These are phyloP conservation scores for Neophaeococcomyces mojaviensis DNA, from an alignment of 2,329 filamentous ascomycete species.

Conservation along the genomic window DNA sequence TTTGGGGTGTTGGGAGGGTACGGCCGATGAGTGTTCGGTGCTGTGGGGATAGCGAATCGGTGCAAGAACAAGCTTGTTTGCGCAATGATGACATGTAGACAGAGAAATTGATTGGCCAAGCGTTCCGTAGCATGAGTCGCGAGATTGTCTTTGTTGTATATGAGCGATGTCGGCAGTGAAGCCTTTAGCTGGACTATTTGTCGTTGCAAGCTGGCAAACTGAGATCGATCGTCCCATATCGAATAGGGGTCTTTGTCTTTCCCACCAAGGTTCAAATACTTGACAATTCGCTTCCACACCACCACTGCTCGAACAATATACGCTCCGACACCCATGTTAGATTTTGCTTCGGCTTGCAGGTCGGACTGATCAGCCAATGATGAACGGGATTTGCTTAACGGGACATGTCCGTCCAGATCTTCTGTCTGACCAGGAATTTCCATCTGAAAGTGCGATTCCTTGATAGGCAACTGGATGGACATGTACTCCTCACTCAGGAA, in stretches of 20 bases:
- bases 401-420: constrained; percentile 64
- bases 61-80: constrained; percentile 88
- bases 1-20: constrained; percentile 59
- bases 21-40: constrained; percentile 35
- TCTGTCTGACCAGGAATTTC: constrained; percentile 87
- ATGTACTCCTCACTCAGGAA: constrained; percentile 87
- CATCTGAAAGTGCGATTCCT: constrained; percentile 80
- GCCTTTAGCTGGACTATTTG: constrained; percentile 64
- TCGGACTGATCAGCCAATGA: constrained; percentile 41
- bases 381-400: constrained; percentile 57
- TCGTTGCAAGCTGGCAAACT: constrained; percentile 61
- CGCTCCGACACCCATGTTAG: constrained; percentile 90
- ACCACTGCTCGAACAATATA: constrained; percentile 81
- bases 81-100: constrained; percentile 81
- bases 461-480: constrained; percentile 82
- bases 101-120: constrained; percentile 84
- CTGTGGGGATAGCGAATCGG: constrained; percentile 69
- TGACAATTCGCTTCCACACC: constrained; percentile 82
- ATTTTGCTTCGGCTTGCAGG: constrained; percentile 34
- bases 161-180: constrained; percentile 62
- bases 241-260: constrained; percentile 68
- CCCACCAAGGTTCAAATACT: constrained; percentile 83
- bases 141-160: constrained; percentile 73
- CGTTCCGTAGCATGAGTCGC: constrained; percentile 76
- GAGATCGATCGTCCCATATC: constrained; percentile 77